These are phyloP conservation scores for Chrysosphaeria jannelii DNA, from an alignment of 2,329 filamentous ascomycete species.

Conservation along the genomic window DNA sequence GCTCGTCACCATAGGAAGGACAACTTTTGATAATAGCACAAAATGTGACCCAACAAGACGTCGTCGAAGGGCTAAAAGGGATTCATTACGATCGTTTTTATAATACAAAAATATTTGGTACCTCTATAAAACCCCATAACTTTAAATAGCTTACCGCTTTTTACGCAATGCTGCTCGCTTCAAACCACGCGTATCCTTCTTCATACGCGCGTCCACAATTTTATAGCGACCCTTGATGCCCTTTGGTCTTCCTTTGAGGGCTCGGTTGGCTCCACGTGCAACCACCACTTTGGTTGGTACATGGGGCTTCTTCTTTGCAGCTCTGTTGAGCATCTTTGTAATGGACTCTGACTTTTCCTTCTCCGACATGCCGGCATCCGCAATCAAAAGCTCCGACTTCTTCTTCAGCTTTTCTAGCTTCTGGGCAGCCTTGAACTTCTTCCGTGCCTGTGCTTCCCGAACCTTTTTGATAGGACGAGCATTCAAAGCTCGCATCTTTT, in stretches of 20 bases:
- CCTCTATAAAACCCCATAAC: too few species aligned
- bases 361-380: slow-evolving; percentile 79
- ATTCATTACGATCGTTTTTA: too few species aligned
- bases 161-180: slow-evolving; percentile 43
- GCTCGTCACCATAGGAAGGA: slow-evolving; percentile 30
- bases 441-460: slow-evolving; percentile 76
- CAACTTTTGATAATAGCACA: too few species aligned
- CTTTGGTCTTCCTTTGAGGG: slow-evolving; percentile 48
- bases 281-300: slow-evolving; percentile 67
- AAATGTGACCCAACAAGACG: too few species aligned
- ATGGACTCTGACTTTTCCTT: slow-evolving; percentile 84
- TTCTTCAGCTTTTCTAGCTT: slow-evolving; percentile 81
- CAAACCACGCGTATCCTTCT: slow-evolving; percentile 78
- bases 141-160: too few species aligned
- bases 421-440: slow-evolving; percentile 88
- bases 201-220: slow-evolving; percentile 83
- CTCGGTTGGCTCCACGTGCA: slow-evolving; percentile 56
- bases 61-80: background rate
- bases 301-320: slow-evolving; percentile 62
- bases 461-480: slow-evolving; percentile 98
- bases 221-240: slow-evolving; percentile 93
- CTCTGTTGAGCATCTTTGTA: slow-evolving; percentile 49
- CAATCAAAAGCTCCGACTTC: slow-evolving; percentile 73
- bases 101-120: slow-evolving; percentile 1
- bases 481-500: slow-evolving; percentile 77